A percentile compares a stretch with the other conserved stretches of the same genome.
Evolutionary conservation across 139 green algal genomes (phyloP).

Genomic region (Coelastrella sp.): DNA sequence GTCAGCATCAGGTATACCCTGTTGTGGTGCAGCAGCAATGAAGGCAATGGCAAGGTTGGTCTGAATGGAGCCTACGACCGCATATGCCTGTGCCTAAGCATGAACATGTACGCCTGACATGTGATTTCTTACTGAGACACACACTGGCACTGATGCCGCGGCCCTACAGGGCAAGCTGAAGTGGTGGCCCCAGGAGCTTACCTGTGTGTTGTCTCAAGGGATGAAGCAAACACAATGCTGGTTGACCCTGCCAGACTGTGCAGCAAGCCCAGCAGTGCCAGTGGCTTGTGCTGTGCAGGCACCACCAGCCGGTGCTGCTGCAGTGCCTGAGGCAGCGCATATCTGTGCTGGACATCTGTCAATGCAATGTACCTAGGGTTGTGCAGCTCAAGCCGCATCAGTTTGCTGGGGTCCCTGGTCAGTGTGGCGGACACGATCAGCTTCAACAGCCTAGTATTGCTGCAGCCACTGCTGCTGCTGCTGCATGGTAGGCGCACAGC

Average conservation of each 20-base stretch:
- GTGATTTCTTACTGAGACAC: neutral
- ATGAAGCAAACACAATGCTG: constrained; percentile 89
- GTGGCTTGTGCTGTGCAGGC: constrained; percentile 74
- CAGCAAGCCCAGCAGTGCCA: constrained; percentile 80
- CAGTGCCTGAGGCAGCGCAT: constrained; percentile 79
- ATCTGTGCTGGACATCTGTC: constrained; percentile 59
- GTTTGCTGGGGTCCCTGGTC: constrained; percentile 91
- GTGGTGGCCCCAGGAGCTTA: neutral
- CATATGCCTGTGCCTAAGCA: too few relatives aligned
- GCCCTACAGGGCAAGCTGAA: neutral
- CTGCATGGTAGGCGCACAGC: constrained; percentile 2
- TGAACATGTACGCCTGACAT: neutral
- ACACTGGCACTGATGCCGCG: too few relatives aligned
- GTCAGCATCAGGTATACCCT: constrained; percentile 78
- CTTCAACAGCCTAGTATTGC: constrained; percentile 76
- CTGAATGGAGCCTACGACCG: too few relatives aligned
- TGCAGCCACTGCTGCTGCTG: neutral
- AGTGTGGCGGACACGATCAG: constrained; percentile 92
- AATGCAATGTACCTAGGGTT: constrained; percentile 82
- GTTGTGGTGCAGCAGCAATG: neutral
- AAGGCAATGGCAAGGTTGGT: neutral
- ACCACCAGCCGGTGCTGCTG: constrained; percentile 83
- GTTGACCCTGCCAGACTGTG: constrained; percentile 55
- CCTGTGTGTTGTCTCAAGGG: constrained; percentile 83
- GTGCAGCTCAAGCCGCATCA: constrained; percentile 79